Evolutionary conservation across 2,329 filamentous ascomycete genomes (phyloP).

Genomic region (Apiospora arundinis): DNA sequence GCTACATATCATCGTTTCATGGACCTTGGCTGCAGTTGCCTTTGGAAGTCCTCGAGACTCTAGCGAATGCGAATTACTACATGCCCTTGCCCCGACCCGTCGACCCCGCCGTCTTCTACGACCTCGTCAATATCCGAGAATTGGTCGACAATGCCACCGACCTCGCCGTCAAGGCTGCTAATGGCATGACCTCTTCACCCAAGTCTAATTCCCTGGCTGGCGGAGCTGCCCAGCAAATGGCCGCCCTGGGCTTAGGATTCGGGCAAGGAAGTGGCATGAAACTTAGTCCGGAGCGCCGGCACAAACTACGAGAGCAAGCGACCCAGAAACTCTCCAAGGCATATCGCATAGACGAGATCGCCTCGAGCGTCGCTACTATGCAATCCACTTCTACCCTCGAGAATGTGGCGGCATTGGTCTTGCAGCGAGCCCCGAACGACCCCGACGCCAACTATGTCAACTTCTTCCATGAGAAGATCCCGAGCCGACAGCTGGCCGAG

Average conservation of each 20-base stretch:
- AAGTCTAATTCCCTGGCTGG: constrained; percentile 58
- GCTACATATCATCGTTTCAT: constrained; percentile 83
- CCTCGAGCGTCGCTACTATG: constrained; percentile 83
- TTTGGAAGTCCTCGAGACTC: constrained; percentile 77
- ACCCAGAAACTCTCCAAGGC: constrained; percentile 78
- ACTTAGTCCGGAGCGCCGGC: constrained; percentile 77
- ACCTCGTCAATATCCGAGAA: constrained; percentile 81
- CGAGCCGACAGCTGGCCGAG: constrained; percentile 74
- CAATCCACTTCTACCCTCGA: constrained; percentile 79
- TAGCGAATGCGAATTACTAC: constrained; percentile 81
- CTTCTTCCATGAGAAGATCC: constrained; percentile 91
- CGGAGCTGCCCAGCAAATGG: constrained; percentile 47
- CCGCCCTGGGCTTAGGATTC: constrained; percentile 58
- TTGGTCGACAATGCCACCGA: constrained; percentile 82
- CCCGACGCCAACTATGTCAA: constrained; percentile 85
- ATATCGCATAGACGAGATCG: constrained; percentile 83
- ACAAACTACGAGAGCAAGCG: constrained; percentile 81
- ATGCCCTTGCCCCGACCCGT: constrained; percentile 77
- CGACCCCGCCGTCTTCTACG: constrained; percentile 82
- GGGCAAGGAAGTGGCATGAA: constrained; percentile 67
- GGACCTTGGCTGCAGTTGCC: constrained; percentile 84
- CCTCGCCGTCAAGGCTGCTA: constrained; percentile 78
- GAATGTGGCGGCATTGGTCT: constrained; percentile 74
- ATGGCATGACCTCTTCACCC: constrained; percentile 69
- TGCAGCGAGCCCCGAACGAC: constrained; percentile 72